Evolutionary conservation across 23 red algal species (phyloP).

Genomic region (Pyropia haitanensis): DNA sequence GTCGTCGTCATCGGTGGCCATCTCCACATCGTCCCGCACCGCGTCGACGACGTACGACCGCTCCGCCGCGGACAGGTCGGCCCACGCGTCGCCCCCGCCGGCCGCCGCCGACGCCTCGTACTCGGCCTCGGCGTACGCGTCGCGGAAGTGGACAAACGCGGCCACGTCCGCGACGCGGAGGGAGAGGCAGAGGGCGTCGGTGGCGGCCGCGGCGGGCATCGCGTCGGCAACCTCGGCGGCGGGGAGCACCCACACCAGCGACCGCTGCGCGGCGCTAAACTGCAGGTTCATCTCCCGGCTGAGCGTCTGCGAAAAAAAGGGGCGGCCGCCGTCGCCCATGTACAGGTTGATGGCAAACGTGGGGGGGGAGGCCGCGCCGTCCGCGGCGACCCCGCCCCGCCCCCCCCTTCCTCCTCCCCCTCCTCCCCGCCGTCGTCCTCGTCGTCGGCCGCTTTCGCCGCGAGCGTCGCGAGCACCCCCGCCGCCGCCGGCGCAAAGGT

Average conservation of each 20-base stretch:
- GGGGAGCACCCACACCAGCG: conserved; percentile 51
- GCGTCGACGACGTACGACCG: conserved; percentile 37
- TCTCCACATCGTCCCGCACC: conserved; percentile 62
- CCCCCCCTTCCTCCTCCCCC: no score
- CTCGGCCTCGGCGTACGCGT: conserved; percentile 49
- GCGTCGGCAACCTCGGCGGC: conserved; percentile 9
- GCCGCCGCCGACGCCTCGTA: conserved; percentile 52
- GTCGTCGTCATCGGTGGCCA: conserved; percentile 34
- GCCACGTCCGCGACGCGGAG: conserved; percentile 26
- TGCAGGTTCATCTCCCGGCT: conserved; percentile 41
- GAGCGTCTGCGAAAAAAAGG: conserved; percentile 32
- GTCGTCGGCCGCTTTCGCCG: conserved; percentile 35
- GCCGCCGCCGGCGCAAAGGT: conserved; percentile 19
- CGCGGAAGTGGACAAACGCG: conserved; percentile 36
- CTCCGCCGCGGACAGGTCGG: conserved; percentile 45
- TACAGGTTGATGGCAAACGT: conserved; percentile 39
- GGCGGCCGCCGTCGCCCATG: conserved; percentile 10
- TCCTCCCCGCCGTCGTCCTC: conserved; percentile 31
- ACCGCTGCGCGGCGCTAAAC: conserved; percentile 32
- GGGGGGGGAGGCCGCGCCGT: background rate
- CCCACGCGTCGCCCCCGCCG: conserved; percentile 18
- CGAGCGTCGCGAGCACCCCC: conserved; percentile 17
- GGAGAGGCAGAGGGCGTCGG: conserved; percentile 32
- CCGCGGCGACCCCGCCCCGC: no score
- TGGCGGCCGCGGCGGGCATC: background rate